Base-by-base conservation (phyloP, 352 stramenopile genomes). In the Phytophthora cryptogea region DNA sequence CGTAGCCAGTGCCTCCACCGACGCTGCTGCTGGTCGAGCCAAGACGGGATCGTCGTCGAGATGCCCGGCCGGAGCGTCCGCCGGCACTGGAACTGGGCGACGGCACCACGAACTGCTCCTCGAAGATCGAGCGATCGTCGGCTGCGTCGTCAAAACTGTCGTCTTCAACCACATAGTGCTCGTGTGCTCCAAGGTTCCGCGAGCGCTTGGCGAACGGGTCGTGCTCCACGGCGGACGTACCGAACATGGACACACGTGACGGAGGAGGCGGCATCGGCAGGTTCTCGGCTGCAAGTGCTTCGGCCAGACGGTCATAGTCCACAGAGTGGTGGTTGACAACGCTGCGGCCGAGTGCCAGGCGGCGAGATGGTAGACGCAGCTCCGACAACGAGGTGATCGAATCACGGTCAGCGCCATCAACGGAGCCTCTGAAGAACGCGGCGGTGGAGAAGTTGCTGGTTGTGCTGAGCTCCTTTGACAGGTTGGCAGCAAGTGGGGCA, bases 271-370 rank as follows among this genome's bases (percentile, higher is more conserved):
- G 73, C 59, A 82, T 63, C 17, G 73, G 70, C 32, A 79, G 57
- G 41, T 82, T 71, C 42, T 77, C 70, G 27, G 70, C 73, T 4
- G 44, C 54, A 7, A 82, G 55, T 13, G 60, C 61, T 20, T 82
- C 66, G 7, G 70, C 73, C 13, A 79, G 59, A 7, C 70, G 73
- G 43, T 79, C 73, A 51, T 79, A 82, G 60, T 79, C 70, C 48
- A 89, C 79, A 27, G 75, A 82, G 65, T 86, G 76, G 54, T 86
- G 79, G 45, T 85, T 88, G 8, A 86, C 72, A 11, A 89, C 76
- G 30, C 75, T 86, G 54, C 79, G 76, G 37, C 67, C 71, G 6
- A 86, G 73, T 11, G 66, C 66, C n/a, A 80, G 27, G 8, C 68
- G 71, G 36, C 71, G 68, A 33, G 59, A 47, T 33, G 66, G 54